Evolutionary conservation across 1,139 yeast genomes (phyloP).

Genomic region (Saccharomycopsis phalli): DNA sequence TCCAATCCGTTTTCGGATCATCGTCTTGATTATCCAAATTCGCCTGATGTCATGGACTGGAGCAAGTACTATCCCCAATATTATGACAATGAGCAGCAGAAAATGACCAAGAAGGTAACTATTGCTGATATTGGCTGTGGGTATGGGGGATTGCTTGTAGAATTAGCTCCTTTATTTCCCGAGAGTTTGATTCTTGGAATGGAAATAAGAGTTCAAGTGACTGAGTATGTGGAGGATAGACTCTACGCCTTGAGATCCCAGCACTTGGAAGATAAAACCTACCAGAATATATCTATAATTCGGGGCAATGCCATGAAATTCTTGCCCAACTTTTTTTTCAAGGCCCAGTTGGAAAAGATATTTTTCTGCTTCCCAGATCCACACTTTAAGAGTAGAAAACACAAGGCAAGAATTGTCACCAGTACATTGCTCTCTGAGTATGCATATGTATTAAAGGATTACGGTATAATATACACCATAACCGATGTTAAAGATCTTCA

Average conservation of each 20-base stretch:
- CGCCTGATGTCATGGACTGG: conserved; percentile 89
- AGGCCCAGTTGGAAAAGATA: conserved; percentile 77
- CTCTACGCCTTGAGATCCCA: conserved; percentile 76
- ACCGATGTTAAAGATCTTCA: conserved; percentile 94
- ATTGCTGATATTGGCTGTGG: conserved; percentile 98
- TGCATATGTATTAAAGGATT: conserved; percentile 81
- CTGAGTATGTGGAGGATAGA: conserved; percentile 93
- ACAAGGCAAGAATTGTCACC: conserved; percentile 92
- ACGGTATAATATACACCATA: conserved; percentile 85
- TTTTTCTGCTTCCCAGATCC: conserved; percentile 99
- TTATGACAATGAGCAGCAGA: conserved; percentile 33
- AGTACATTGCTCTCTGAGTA: conserved; percentile 82
- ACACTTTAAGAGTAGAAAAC: conserved; percentile 94
- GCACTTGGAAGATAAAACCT: conserved; percentile 30
- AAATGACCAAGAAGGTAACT: conserved; percentile 54
- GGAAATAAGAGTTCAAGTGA: conserved; percentile 97
- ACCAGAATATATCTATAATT: conserved; percentile 79
- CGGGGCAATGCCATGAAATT: conserved; percentile 98
- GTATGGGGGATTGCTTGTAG: conserved; percentile 83
- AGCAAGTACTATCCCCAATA: conserved; percentile 56
- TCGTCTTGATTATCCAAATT: conserved; percentile 73
- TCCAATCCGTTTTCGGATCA: conserved; percentile 97
- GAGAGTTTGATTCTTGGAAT: conserved; percentile 73
- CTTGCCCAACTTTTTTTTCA: conserved; percentile 81
- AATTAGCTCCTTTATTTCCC: conserved; percentile 71